Conservation (phyloP, 139 green algal species). For the Micractinium conductrix region DNA sequence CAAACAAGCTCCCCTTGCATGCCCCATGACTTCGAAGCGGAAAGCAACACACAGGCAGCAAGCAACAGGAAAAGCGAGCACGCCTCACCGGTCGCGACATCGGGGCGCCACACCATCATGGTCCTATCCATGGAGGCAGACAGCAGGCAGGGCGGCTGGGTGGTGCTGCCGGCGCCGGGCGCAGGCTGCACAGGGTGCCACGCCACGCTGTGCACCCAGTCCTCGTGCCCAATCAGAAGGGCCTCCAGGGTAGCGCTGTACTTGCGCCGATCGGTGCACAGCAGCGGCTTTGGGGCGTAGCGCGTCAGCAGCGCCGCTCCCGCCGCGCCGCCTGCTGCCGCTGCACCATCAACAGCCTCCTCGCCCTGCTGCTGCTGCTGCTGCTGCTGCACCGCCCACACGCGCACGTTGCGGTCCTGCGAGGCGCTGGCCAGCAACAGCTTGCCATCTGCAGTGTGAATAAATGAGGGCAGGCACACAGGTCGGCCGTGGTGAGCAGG, state of each 20-base stretch:
- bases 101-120: conserved; percentile 92
- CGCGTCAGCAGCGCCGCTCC: conserved; percentile 48
- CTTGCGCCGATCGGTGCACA: conserved; percentile 24
- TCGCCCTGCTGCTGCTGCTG: not conserved
- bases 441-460: conserved; percentile 24
- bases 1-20: too few relatives aligned
- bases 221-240: conserved; percentile 92
- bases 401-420: conserved; percentile 83
- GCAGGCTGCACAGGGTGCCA: conserved; percentile 65
- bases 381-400: conserved; percentile 65
- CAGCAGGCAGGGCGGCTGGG: conserved; percentile 68
- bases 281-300: conserved; percentile 62
- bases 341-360: not conserved
- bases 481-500: not conserved
- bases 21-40: too few relatives aligned
- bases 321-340: not conserved
- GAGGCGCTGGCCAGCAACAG: conserved; percentile 90
- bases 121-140: conserved; percentile 95
- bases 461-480: not conserved
- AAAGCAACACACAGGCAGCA: too few relatives aligned
- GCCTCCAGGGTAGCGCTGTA: conserved; percentile 76
- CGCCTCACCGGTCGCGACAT: conserved; percentile 53
- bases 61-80: not conserved
- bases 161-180: not conserved
- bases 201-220: conserved; percentile 90